These are phyloP conservation scores for Circinella minor DNA, from an alignment of 371 early-diverging fungal genomes.

Conservation along the genomic window DNA sequence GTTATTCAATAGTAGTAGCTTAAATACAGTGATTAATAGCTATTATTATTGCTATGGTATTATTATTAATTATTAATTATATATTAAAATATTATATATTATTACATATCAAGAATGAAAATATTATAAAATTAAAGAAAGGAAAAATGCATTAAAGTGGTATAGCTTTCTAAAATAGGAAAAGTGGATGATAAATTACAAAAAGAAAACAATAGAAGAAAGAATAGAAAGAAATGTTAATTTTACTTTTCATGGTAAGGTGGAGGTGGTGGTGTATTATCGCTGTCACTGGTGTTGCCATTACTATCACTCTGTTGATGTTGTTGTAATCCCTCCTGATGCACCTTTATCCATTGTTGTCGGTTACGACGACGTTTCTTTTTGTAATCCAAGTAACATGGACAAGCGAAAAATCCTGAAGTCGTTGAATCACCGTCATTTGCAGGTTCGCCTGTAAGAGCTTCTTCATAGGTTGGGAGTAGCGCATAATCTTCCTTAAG, in stretches of 20 bases:
- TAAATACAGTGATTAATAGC: too few species aligned
- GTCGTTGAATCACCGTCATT: conserved; percentile 26
- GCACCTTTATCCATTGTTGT: conserved; percentile 37
- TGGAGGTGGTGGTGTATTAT: conserved; percentile 15
- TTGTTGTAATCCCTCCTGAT: conserved; percentile 14
- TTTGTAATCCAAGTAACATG: conserved; percentile 50
- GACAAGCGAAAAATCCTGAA: conserved; percentile 44
- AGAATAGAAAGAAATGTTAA: not conserved
- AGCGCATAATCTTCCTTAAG: conserved; percentile 47
- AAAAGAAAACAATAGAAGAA: not conserved
- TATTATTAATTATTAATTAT: not conserved
- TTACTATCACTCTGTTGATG: not conserved
- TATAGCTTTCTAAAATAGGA: not conserved
- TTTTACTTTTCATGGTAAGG: conserved; percentile 10
- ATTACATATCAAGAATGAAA: not conserved
- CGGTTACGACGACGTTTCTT: conserved; percentile 30
- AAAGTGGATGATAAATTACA: not conserved
- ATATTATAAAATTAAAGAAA: not conserved
- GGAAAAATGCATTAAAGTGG: not conserved
- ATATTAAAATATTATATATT: not conserved
- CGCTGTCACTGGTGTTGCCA: conserved; percentile 8
- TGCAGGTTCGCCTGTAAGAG: conserved; percentile 28
- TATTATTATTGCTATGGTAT: too few species aligned
- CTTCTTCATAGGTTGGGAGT: conserved; percentile 49
- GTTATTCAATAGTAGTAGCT: too few species aligned